Base-by-base conservation (phyloP, 2,329 filamentous ascomycete species). In the Rutstroemia sydowiana region DNA sequence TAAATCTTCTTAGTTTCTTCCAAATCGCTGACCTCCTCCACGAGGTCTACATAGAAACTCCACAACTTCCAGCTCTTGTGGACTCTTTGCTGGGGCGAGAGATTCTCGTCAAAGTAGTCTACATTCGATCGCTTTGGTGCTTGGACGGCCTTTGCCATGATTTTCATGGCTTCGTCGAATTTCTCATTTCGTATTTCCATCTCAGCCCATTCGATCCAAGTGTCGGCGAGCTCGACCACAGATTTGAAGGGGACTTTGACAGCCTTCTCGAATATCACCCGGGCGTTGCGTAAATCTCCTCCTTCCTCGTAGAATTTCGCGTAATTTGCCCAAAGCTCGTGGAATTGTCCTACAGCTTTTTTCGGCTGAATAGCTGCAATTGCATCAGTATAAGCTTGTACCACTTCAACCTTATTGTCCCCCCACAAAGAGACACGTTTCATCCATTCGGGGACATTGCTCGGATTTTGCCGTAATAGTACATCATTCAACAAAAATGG, bases 61-160 rank as follows among this genome's bases (percentile, higher is more conserved):
- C 93, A 98, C 10, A 98, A 73, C 69, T 97, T 98, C 93, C 93
- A 98, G 66, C 89, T 95, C 75, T 98, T 98, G 73, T 98, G 93
- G 3, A 98, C 88, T 57, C 95, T 82, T 72, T 97, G 93, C 67
- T 98, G 93, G 3, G 93, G 92, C 1, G 89, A 90, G 6, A 98
- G 74, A 0, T 81, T 89, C 67, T 98, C 95, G 67, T 98, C 93
- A 65, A 97, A 98, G 67, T 97, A 98, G 72, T 98, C 93, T n/a
- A 98, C 90, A 2, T 84, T 95, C n/a, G 92, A 96, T 59, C 89
- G 77, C 70, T 97, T 97, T 0, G 93, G 91, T n/a, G 93, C 88
- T 68, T 95, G 91, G 5, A 93, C 92, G 16, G 93, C 93, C 69
- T 95, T 97, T 37, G 88, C 88, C 91, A 98, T 96, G 66, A 98